A percentile compares a stretch with the other conserved stretches of the same genome.
These are phyloP conservation scores for Oryza brachyantha DNA, from an alignment of 176 grass and related monocot genomes.

Conservation along the genomic window DNA sequence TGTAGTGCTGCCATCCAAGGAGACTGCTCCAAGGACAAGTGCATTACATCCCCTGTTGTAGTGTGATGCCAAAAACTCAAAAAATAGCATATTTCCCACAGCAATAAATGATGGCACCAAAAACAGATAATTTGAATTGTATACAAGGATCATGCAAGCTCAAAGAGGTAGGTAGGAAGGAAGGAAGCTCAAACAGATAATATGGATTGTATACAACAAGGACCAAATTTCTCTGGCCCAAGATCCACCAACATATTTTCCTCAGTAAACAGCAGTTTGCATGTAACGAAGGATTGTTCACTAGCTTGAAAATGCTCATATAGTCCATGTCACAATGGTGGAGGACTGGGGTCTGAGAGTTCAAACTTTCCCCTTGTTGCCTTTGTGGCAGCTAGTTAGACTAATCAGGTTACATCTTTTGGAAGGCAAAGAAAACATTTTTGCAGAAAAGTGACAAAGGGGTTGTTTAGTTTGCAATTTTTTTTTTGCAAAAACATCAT, in stretches of 20 bases:
- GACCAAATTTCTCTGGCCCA: background rate
- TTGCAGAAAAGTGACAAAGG: no score
- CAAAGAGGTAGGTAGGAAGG: background rate
- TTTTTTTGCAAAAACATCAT: no score
- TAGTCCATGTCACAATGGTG: background rate
- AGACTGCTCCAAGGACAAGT: constrained; percentile 10
- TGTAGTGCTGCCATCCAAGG: background rate
- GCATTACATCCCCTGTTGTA: background rate
- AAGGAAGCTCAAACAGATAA: no score
- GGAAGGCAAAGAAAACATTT: background rate
- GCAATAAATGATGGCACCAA: background rate
- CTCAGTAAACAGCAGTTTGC: background rate
- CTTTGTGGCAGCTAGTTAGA: background rate
- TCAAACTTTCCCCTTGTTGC: background rate
- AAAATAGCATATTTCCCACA: background rate
- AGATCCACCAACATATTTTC: background rate
- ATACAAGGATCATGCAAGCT: background rate
- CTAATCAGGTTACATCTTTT: no score
- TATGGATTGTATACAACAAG: no score
- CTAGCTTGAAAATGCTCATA: background rate
- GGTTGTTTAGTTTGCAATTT: no score
- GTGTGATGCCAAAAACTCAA: background rate
- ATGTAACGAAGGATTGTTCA: background rate
- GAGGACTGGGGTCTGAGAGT: no score
- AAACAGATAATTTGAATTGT: background rate